Evolutionary conservation across 192 early-diverging fungal genomes (phyloP).

Genomic region (Neocallimastix lanati): DNA sequence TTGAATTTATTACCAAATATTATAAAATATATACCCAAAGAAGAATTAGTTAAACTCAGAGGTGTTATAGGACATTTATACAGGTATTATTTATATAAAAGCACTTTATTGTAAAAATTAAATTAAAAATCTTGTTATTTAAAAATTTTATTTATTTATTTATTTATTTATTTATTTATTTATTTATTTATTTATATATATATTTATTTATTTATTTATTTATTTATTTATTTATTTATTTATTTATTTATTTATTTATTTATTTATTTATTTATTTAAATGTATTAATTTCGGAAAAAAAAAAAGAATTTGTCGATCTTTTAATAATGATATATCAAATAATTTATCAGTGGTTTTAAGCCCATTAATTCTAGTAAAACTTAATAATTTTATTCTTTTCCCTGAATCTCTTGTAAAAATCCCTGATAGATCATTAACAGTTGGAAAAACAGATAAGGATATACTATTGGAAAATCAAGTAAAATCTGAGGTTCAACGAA

Average conservation of each 20-base stretch:
- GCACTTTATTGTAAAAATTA: too few relatives aligned
- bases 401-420: background rate
- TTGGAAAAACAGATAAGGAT: too few relatives aligned
- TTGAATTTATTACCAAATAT: background rate
- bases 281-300: background rate
- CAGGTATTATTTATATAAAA: too few relatives aligned
- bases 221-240: too few relatives aligned
- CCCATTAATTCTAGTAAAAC: background rate
- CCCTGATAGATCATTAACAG: background rate
- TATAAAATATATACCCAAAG: background rate
- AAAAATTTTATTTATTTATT: too few relatives aligned
- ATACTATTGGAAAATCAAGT: background rate
- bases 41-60: background rate
- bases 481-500: background rate
- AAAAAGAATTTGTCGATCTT: background rate
- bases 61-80: background rate
- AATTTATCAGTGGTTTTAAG: background rate
- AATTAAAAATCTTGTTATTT: too few relatives aligned
- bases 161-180: too few relatives aligned
- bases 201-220: too few relatives aligned
- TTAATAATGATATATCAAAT: background rate
- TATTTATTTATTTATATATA: too few relatives aligned
- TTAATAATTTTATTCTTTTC: background rate
- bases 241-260: too few relatives aligned
- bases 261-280: background rate